A percentile compares a stretch with the other conserved stretches of the same genome.
Evolutionary conservation across 2,329 filamentous ascomycete species (phyloP).

Genomic region (Lachnellula arida): DNA sequence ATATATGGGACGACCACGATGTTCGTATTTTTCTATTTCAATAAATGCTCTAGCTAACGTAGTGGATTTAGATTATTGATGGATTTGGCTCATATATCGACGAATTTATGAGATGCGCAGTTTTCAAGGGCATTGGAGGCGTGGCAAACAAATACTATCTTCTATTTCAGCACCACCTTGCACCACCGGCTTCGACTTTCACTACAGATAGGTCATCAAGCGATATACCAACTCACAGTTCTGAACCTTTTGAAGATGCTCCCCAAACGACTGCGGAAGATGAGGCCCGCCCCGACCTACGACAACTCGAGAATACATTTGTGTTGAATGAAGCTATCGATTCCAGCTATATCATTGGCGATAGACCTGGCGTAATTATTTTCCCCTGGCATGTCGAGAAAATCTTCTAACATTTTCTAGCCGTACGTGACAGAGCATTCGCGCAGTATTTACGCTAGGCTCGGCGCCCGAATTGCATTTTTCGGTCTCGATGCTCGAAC

Average conservation of each 20-base stretch:
- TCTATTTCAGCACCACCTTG: constrained; percentile 91
- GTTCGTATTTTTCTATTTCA: constrained; percentile 56
- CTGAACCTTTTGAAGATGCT: constrained; percentile 32
- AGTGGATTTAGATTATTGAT: constrained; percentile 58
- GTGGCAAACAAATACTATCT: constrained; percentile 97
- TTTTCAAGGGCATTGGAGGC: constrained; percentile 88
- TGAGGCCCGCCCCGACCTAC: constrained; percentile 56
- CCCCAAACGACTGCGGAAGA: constrained; percentile 57
- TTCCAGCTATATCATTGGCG: constrained; percentile 62
- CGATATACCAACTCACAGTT: background rate
- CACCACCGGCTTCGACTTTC: constrained; percentile 80
- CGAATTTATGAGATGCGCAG: constrained; percentile 86
- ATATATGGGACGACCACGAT: constrained; percentile 97
- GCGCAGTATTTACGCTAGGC: constrained; percentile 76
- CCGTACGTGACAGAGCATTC: constrained; percentile 89
- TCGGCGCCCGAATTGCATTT: constrained; percentile 80
- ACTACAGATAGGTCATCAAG: constrained; percentile 60
- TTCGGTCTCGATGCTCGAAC: constrained; percentile 89
- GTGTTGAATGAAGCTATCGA: constrained; percentile 59
- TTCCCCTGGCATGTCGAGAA: background rate
- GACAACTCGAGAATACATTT: constrained; percentile 69
- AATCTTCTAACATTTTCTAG: constrained; percentile 15
- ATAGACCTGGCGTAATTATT: constrained; percentile 46
- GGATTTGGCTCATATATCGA: constrained; percentile 93
- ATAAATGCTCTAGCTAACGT: constrained; percentile 62